phyloP scores from a whole-genome alignment of 108 stramenopile species.

The Nitzschia putrida region DNA sequence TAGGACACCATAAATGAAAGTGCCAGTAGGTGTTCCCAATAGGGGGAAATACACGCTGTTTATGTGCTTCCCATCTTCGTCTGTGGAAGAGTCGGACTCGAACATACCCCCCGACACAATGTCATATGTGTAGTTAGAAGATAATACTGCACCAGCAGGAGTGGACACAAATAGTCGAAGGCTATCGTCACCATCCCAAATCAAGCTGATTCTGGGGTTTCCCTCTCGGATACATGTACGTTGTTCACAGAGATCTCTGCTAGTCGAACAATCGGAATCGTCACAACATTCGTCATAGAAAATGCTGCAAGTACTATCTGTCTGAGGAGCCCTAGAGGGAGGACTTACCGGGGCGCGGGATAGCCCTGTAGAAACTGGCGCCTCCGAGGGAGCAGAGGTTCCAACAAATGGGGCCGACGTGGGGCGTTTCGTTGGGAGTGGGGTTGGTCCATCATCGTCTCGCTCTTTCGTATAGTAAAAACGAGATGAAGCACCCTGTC shows the following conservation, averaged over 20 bases:
- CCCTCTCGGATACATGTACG: slow-evolving; percentile 37
- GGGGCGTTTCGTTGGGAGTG: slow-evolving; percentile 10
- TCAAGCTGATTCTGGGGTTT: slow-evolving; percentile 35
- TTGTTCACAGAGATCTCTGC: slow-evolving; percentile 29
- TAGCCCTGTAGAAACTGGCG: neutral
- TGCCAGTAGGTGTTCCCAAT: slow-evolving; percentile 19
- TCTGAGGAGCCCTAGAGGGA: neutral
- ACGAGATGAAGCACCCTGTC: slow-evolving; percentile 21
- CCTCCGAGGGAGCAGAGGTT: neutral
- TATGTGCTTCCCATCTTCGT: slow-evolving; percentile 24
- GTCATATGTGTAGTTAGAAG: slow-evolving; percentile 17
- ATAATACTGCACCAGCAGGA: slow-evolving; percentile 25
- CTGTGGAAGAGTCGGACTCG: slow-evolving; percentile 6
- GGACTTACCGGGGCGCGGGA: neutral
- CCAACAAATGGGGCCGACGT: slow-evolving; percentile 8
- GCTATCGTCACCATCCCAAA: slow-evolving; percentile 36
- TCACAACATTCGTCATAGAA: slow-evolving; percentile 37
- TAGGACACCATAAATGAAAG: slow-evolving; percentile 23
- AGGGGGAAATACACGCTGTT: slow-evolving; percentile 35
- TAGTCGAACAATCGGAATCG: slow-evolving; percentile 21
- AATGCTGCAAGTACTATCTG: slow-evolving; percentile 12
- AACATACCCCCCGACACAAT: slow-evolving; percentile 28
- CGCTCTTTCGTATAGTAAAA: slow-evolving; percentile 20
- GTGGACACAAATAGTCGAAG: slow-evolving; percentile 31
- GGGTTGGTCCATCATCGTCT: neutral